A percentile compares a stretch with the other conserved stretches of the same genome.
Conservation (phyloP, 305 asterid species). For the Fraxinus paxiana region DNA sequence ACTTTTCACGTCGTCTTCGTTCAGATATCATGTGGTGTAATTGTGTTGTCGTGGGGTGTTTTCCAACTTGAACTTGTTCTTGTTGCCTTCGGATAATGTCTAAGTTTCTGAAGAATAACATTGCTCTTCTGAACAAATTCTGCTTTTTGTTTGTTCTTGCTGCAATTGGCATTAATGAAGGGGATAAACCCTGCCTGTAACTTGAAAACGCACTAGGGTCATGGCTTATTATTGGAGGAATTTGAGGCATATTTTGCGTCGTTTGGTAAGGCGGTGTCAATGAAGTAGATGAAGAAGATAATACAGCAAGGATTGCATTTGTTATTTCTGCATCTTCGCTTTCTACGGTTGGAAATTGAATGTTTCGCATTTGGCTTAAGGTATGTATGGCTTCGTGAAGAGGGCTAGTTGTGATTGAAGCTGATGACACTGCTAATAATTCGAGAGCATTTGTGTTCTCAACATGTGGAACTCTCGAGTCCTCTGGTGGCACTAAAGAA, state of each 20-base stretch:
- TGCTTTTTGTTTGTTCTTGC: conserved; percentile 20
- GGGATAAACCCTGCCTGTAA: conserved; percentile 22
- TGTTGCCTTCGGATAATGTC: conserved; percentile 26
- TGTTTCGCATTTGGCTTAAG: conserved; percentile 30
- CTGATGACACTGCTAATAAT: conserved; percentile 5
- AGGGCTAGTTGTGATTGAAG: conserved; percentile 8
- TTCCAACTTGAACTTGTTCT: conserved; percentile 23
- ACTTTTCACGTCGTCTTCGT: conserved; percentile 55
- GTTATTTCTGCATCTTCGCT: conserved; percentile 55
- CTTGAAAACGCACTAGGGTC: conserved; percentile 42
- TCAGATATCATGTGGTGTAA: conserved; percentile 70
- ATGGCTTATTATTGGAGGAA: conserved; percentile 5
- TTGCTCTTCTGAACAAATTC: conserved; percentile 44
- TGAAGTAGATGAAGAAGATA: conserved; percentile 34
- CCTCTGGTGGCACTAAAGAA: conserved; percentile 17
- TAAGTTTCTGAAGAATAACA: conserved; percentile 46
- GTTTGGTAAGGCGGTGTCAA: conserved; percentile 23
- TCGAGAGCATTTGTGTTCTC: background rate
- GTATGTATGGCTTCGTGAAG: conserved; percentile 21
- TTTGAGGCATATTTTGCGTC: conserved; percentile 17
- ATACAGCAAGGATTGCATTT: conserved; percentile 53
- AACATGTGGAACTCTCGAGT: conserved; percentile 2
- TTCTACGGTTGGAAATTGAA: conserved; percentile 40
- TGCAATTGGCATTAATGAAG: background rate
- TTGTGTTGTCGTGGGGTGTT: conserved; percentile 39